These are phyloP conservation scores for Ambrosia artemisiifolia DNA, from an alignment of 129 eudicot species.

Conservation along the genomic window DNA sequence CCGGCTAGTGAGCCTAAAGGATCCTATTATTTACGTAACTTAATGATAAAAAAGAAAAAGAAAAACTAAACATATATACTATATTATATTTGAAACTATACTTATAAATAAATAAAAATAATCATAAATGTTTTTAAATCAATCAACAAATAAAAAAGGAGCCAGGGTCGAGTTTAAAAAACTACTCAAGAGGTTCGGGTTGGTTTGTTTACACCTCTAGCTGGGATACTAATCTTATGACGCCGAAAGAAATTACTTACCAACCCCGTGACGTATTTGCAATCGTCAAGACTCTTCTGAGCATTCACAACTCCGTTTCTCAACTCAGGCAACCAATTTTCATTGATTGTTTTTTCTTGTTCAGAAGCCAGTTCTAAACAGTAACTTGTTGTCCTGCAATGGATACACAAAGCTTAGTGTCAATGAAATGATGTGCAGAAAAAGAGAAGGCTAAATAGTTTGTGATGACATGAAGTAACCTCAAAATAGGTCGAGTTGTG, in stretches of 20 bases:
- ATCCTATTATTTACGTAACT: too few species aligned
- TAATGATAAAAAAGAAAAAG: too few species aligned
- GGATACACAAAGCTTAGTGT: slow-evolving; percentile 6
- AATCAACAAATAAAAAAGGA: too few species aligned
- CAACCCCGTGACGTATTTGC: slow-evolving; percentile 91
- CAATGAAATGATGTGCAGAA: not conserved
- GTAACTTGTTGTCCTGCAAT: slow-evolving; percentile 79
- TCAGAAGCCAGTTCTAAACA: slow-evolving; percentile 88
- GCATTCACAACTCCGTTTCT: slow-evolving; percentile 63
- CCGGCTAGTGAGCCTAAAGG: too few species aligned
- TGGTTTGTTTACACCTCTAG: too few species aligned
- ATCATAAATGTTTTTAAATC: too few species aligned
- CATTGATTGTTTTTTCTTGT: slow-evolving; percentile 78
- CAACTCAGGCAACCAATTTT: slow-evolving; percentile 83
- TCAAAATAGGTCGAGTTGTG: not conserved
- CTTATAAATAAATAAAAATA: too few species aligned
- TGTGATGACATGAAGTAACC: not conserved
- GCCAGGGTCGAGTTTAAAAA: too few species aligned
- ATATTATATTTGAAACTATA: too few species aligned
- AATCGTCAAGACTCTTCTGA: slow-evolving; percentile 82
- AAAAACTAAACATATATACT: too few species aligned
- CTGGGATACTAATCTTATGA: not conserved
- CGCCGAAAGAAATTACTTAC: slow-evolving; percentile 43
- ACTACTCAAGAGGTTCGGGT: too few species aligned
- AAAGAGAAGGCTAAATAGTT: not conserved